Base-by-base conservation (phyloP, 768 basidiomycete species). In the Pleurotus djamor region DNA sequence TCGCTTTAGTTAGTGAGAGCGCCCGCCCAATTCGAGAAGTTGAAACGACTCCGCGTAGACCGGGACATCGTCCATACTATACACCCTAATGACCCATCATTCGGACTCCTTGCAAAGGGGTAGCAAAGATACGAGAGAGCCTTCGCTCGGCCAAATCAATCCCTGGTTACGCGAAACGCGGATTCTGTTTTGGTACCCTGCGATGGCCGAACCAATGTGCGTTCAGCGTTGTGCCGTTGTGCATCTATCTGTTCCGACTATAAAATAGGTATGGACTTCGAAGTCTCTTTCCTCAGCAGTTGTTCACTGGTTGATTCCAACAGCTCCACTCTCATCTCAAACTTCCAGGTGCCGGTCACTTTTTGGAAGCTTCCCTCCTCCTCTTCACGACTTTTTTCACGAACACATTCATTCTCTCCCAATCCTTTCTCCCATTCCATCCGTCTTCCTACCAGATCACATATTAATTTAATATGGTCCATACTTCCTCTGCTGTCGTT, bases 401-500 rank as follows among this genome's bases (percentile, higher is more conserved):
- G 50, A 54, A 32, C 16, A 57, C 48, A 63, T 45, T 34, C 36
- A 48, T 57, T 28, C 21, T 59, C 62, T 50, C 52, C 37, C 45
- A 37, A 21, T 33, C 41, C 38, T 43, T 56, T 44, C 54, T 32
- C 54, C 43, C 54, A 41, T 1, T 41, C 41, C 44, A 37, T 32
- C 17, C 21, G 36, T 8, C 12, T 58, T 57, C 56, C 48, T 57
- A 41, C 48, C 37, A 54, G 35, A 48, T 48, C 48, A 57, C 60
- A 58, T 49, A 37, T 38, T 65, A 47, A 44, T 41, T 65, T 47
- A 65, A 33, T 50, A 74, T 74, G 72, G 71, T 72, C 59, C 70
- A 71, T 63, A 61, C 71, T 67, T 63, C 64, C 32, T 68, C 67
- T 48, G 69, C 71, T 60, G 64, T 73, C 67, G 67, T 71, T 59